These are phyloP conservation scores for Chlorella sp. DNA, from an alignment of 139 green algal genomes.

Conservation along the genomic window DNA sequence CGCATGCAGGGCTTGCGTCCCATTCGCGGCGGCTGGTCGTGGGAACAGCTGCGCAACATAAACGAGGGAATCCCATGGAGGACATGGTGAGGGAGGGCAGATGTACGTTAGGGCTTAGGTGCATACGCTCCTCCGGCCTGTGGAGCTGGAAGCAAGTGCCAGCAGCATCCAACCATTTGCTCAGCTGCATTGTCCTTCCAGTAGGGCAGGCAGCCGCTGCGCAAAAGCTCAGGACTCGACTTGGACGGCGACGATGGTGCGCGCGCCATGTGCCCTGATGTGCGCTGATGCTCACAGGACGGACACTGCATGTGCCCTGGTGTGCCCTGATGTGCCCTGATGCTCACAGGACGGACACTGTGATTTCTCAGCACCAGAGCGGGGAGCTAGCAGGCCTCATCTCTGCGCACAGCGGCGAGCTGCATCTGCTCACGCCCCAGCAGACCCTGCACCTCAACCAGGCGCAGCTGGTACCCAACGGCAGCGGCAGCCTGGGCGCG, in stretches of 20 bases:
- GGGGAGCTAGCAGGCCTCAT: constrained; percentile 7
- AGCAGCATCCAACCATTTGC: no score
- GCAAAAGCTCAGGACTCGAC: not conserved
- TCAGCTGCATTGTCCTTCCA: not conserved
- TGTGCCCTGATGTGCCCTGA: no score
- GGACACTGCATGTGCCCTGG: not conserved
- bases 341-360: constrained; percentile 10
- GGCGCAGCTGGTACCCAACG: no score
- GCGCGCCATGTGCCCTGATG: not conserved
- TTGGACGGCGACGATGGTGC: not conserved
- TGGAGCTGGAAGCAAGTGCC: no score
- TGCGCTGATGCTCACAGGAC: no score
- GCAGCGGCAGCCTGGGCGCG: no score
- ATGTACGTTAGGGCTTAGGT: constrained; percentile 4
- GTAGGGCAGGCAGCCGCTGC: not conserved
- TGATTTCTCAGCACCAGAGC: constrained; percentile 5
- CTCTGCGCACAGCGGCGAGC: not conserved
- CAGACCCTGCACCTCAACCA: no score
- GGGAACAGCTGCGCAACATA: constrained; percentile 44
- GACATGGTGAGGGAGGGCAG: not conserved
- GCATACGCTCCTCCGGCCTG: no score
- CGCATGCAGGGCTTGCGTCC: constrained; percentile 18
- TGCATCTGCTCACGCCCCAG: no score
- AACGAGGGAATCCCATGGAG: constrained; percentile 39
- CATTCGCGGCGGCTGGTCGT: constrained; percentile 43